phyloP scores from a whole-genome alignment of 805 yeast genomes.

The Barnettozyma salicaria region DNA sequence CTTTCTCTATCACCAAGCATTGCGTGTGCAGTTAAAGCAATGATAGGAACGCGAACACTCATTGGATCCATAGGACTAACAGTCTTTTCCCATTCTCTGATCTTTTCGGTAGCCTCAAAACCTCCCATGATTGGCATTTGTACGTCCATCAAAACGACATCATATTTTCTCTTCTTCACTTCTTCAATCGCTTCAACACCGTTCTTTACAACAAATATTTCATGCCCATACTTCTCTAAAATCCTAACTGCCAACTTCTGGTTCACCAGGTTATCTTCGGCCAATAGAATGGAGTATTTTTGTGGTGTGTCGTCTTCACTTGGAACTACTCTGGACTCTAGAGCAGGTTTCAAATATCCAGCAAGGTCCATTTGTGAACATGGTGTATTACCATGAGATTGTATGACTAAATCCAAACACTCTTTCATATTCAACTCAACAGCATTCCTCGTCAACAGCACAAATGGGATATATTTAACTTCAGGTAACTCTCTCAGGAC shows the following conservation, averaged over 20 bases:
- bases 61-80: slow-evolving; percentile 64
- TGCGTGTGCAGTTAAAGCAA: slow-evolving; percentile 89
- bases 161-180: slow-evolving; percentile 58
- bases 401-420: slow-evolving; percentile 80
- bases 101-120: slow-evolving; percentile 82
- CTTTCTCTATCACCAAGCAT: slow-evolving; percentile 90
- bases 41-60: slow-evolving; percentile 76
- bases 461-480: slow-evolving; percentile 81
- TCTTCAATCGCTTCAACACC: slow-evolving; percentile 81
- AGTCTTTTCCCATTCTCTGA: slow-evolving; percentile 83
- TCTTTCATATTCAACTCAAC: slow-evolving; percentile 75
- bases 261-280: slow-evolving; percentile 83
- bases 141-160: slow-evolving; percentile 86
- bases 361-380: slow-evolving; percentile 79
- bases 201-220: slow-evolving; percentile 79
- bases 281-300: slow-evolving; percentile 67
- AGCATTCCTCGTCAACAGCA: slow-evolving; percentile 65
- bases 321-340: slow-evolving; percentile 77
- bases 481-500: slow-evolving; percentile 63
- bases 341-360: slow-evolving; percentile 75
- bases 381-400: slow-evolving; percentile 85
- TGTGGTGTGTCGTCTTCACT: slow-evolving; percentile 73
- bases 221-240: slow-evolving; percentile 79
- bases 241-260: slow-evolving; percentile 84
- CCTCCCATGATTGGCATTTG: slow-evolving; percentile 98